Percentiles rank a stretch among this genome's conserved stretches.
Conservation (phyloP, 2,329 filamentous ascomycete genomes). For the Penicillium sp. region DNA sequence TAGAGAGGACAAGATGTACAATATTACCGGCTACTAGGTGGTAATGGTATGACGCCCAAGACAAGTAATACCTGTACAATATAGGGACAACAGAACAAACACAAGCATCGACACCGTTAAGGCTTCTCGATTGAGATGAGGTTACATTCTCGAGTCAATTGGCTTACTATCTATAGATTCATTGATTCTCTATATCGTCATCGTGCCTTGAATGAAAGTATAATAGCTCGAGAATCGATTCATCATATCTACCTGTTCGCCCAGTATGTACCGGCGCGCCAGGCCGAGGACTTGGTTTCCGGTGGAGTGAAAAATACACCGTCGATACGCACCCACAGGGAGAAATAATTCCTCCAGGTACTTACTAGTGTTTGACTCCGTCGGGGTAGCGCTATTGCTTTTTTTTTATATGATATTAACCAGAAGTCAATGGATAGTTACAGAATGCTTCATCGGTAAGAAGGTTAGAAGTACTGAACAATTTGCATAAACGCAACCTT, state of each 20-base stretch:
- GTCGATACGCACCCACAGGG: slow-evolving; percentile 18
- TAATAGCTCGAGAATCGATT: slow-evolving; percentile 1
- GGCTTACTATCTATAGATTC: neutral
- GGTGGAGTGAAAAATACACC: slow-evolving; percentile 16
- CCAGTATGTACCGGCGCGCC: neutral
- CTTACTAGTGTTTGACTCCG: neutral
- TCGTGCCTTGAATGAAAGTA: neutral
- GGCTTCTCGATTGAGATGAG: neutral
- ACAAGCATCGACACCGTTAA: neutral
- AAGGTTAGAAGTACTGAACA: neutral
- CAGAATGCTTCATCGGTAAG: neutral
- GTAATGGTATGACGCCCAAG: neutral
- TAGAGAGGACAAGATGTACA: neutral
- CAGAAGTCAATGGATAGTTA: neutral
- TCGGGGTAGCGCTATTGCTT: slow-evolving; percentile 5
- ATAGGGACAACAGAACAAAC: neutral
- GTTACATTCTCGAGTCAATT: neutral
- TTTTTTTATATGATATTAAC: neutral
- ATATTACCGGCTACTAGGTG: neutral
- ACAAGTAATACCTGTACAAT: neutral
- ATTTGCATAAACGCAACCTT: neutral
- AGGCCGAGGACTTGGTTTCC: neutral
- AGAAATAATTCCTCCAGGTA: slow-evolving; percentile 11
- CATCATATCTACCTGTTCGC: slow-evolving; percentile 6
- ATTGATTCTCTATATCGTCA: neutral